Evolutionary conservation across 108 stramenopile species (phyloP).

Genomic region (Fragilariopsis cylindrus): DNA sequence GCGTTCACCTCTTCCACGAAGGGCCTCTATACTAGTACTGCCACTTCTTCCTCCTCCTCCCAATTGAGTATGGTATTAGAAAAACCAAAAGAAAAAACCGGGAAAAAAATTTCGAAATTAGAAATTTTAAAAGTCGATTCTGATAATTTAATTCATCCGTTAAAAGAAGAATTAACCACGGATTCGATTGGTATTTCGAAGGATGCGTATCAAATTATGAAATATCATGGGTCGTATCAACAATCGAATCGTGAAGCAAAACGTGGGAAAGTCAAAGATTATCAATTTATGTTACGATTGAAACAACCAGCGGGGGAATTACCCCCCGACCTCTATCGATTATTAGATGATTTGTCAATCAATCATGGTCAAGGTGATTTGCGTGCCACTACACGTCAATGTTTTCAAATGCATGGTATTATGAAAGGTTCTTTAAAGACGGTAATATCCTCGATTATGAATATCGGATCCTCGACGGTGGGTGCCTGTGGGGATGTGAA

Average conservation of each 20-base stretch:
- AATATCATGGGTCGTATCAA: slow-evolving; percentile 98
- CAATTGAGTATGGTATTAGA: slow-evolving; percentile 69
- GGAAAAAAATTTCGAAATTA: slow-evolving; percentile 77
- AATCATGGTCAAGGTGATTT: slow-evolving; percentile 95
- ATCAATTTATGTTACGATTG: slow-evolving; percentile 98
- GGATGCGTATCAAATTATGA: slow-evolving; percentile 91
- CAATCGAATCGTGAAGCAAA: slow-evolving; percentile 93
- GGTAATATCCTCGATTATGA: slow-evolving; percentile 95
- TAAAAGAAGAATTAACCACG: slow-evolving; percentile 68
- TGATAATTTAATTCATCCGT: slow-evolving; percentile 67
- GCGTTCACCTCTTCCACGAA: slow-evolving; percentile 1
- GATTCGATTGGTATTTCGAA: slow-evolving; percentile 83
- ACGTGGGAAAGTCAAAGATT: slow-evolving; percentile 82
- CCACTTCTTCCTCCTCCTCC: not conserved
- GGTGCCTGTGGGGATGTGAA: slow-evolving; percentile 98
- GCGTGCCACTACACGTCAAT: slow-evolving; percentile 96
- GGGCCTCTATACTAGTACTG: not conserved
- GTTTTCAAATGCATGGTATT: slow-evolving; percentile 98
- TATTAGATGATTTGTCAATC: slow-evolving; percentile 86
- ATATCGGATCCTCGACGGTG: slow-evolving; percentile 93
- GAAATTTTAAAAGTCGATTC: slow-evolving; percentile 74
- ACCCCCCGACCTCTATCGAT: slow-evolving; percentile 88
- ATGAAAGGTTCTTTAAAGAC: slow-evolving; percentile 94
- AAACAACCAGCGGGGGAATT: slow-evolving; percentile 98
- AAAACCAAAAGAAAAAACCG: slow-evolving; percentile 37